Conservation (phyloP, 306 rosid genomes). For the Albizia julibrissin region DNA sequence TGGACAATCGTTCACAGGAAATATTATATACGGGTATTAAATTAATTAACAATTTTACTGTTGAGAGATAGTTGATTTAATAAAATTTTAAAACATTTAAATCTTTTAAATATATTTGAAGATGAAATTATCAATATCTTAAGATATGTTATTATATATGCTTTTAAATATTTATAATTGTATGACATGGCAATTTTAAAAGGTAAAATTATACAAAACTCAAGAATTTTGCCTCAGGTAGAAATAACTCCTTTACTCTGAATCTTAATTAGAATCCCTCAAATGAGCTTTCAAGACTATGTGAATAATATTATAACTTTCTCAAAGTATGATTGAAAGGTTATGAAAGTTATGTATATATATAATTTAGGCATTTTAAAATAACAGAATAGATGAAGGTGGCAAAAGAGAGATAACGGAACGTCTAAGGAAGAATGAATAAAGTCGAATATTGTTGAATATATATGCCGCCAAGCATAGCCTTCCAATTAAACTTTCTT, state of each 20-base stretch:
- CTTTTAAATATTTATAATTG: neutral
- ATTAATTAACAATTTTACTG: neutral
- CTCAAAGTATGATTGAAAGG: too few relatives aligned
- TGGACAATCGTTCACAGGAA: neutral
- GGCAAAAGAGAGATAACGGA: slow-evolving; percentile 31
- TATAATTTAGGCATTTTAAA: neutral
- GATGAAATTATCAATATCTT: neutral
- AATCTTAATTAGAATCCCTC: too few relatives aligned
- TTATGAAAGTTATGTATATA: too few relatives aligned
- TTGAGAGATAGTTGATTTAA: neutral
- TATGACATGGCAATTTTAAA: neutral
- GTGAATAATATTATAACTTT: too few relatives aligned
- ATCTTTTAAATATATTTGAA: neutral
- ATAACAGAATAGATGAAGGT: neutral
- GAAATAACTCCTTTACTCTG: too few relatives aligned
- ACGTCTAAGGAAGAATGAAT: slow-evolving; percentile 39
- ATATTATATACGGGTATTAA: neutral
- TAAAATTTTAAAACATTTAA: neutral
- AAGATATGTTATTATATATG: too few relatives aligned
- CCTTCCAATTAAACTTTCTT: neutral
- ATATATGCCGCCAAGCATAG: neutral
- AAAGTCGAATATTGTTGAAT: neutral
- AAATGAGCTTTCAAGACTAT: too few relatives aligned
- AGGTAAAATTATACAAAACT: too few relatives aligned
- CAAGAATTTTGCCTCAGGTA: too few relatives aligned